A percentile compares a stretch with the other conserved stretches of the same genome.
phyloP scores from a whole-genome alignment of 2,329 filamentous ascomycete genomes.

The Paraphoma chrysanthemicola region DNA sequence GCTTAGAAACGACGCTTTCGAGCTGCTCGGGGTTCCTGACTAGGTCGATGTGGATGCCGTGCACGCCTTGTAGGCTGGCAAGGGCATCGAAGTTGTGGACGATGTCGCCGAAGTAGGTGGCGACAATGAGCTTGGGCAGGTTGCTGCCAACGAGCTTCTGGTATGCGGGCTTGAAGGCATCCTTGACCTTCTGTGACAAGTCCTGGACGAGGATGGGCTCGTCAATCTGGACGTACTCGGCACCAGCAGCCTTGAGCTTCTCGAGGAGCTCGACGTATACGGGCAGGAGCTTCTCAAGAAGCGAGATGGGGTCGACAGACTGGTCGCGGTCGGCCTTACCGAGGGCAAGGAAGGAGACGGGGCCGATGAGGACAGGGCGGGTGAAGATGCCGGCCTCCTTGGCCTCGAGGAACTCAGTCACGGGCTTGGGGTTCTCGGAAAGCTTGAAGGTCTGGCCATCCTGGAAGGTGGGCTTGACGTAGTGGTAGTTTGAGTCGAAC shows the following conservation, averaged over 20 bases:
- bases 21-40: constrained; percentile 99
- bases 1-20: constrained; percentile 78
- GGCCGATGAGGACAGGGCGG: constrained; percentile 92
- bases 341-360: constrained; percentile 96
- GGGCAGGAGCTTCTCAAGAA: constrained; percentile 91
- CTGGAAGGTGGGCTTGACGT: constrained; percentile 98
- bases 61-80: constrained; percentile 72
- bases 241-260: constrained; percentile 95
- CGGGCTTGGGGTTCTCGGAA: constrained; percentile 85
- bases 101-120: constrained; percentile 99
- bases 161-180: constrained; percentile 97
- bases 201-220: constrained; percentile 98
- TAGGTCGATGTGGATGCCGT: constrained; percentile 92
- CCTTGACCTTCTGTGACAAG: constrained; percentile 86
- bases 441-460: constrained; percentile 97
- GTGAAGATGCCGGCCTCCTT: constrained; percentile 95
- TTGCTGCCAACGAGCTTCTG: constrained; percentile 83
- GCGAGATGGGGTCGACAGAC: constrained; percentile 88
- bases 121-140: constrained; percentile 86
- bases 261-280: constrained; percentile 92
- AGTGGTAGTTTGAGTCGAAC: constrained; percentile 99
- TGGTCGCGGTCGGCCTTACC: constrained; percentile 98
- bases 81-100: constrained; percentile 97
- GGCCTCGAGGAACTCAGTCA: constrained; percentile 92
- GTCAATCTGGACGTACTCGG: constrained; percentile 96